Conservation (phyloP, 2,329 filamentous ascomycete genomes). For the Phyllosticta paracitricarpa region DNA sequence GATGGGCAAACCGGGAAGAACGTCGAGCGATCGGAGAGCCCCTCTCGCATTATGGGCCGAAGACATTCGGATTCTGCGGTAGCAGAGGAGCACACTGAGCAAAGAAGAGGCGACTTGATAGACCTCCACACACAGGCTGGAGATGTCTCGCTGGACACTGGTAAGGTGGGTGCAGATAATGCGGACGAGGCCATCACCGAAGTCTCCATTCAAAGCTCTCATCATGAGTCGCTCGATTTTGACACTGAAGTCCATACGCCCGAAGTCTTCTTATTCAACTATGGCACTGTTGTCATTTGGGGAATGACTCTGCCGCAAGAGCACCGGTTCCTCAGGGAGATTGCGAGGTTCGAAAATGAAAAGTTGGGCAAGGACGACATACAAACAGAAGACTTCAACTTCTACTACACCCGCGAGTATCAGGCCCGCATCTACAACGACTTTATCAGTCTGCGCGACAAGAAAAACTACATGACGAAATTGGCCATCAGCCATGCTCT, state of each 20-base stretch:
- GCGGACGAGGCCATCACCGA: constrained; percentile 17
- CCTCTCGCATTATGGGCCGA: constrained; percentile 39
- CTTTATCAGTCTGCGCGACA: constrained; percentile 90
- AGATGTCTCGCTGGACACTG: constrained; percentile 15
- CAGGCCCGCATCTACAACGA: constrained; percentile 99
- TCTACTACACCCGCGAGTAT: constrained; percentile 97
- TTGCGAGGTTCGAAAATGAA: constrained; percentile 87
- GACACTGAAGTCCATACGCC: constrained; percentile 84
- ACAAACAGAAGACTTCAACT: constrained; percentile 97
- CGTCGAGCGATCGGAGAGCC: neutral
- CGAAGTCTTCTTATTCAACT: constrained; percentile 93
- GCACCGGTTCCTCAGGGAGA: constrained; percentile 82
- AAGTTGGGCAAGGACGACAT: constrained; percentile 82
- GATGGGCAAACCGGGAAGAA: constrained; percentile 24
- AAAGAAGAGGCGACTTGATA: constrained; percentile 52
- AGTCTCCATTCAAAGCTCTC: constrained; percentile 9
- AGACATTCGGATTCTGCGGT: constrained; percentile 66
- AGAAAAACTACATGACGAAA: constrained; percentile 97
- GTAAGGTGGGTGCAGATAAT: constrained; percentile 9
- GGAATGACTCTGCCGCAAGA: constrained; percentile 91
- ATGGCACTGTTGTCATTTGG: constrained; percentile 97
- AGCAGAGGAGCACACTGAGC: constrained; percentile 50
- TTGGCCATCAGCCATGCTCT: constrained; percentile 91
- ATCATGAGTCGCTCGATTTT: constrained; percentile 50
- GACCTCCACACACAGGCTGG: constrained; percentile 43